These are phyloP conservation scores for Lagerstroemia fauriei DNA, from an alignment of 441 rosid species.

Conservation along the genomic window DNA sequence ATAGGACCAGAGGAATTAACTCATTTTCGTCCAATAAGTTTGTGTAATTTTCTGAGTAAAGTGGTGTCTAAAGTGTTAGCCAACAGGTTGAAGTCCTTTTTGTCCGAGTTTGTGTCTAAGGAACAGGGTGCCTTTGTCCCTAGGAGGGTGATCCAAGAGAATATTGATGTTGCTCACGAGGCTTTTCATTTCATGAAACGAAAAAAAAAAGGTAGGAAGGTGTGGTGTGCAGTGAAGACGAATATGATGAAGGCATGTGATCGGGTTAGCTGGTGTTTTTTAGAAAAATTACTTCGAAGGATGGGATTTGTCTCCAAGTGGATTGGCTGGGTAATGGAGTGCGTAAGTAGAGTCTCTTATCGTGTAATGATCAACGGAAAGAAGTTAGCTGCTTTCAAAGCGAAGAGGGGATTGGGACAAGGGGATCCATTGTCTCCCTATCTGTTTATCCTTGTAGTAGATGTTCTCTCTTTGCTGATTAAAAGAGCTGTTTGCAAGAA, in stretches of 20 bases:
- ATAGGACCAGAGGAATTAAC: not conserved
- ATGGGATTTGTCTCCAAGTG: not conserved
- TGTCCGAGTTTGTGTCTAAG: not conserved
- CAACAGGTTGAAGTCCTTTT: not conserved
- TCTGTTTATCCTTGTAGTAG: too few species aligned
- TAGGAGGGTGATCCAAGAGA: not conserved
- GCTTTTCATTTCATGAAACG: not conserved
- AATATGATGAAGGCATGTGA: not conserved
- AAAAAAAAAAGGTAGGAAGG: not conserved
- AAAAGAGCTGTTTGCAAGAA: not conserved
- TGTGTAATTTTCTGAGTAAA: not conserved
- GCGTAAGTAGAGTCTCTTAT: not conserved
- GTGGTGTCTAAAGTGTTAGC: not conserved
- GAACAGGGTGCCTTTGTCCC: not conserved
- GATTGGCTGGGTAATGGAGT: not conserved
- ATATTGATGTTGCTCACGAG: not conserved
- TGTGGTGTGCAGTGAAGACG: not conserved
- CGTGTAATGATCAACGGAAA: not conserved
- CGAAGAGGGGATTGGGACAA: not conserved
- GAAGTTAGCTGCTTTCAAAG: not conserved
- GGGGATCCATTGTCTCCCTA: too few species aligned
- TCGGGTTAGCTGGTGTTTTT: constrained; percentile 1
- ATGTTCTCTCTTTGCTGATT: not conserved
- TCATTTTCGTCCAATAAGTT: not conserved
- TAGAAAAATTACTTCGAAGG: not conserved